Percentiles rank a stretch among this genome's conserved stretches.
phyloP scores from a whole-genome alignment of 164 flowering plant species.

The Euptelea pleiosperma region DNA sequence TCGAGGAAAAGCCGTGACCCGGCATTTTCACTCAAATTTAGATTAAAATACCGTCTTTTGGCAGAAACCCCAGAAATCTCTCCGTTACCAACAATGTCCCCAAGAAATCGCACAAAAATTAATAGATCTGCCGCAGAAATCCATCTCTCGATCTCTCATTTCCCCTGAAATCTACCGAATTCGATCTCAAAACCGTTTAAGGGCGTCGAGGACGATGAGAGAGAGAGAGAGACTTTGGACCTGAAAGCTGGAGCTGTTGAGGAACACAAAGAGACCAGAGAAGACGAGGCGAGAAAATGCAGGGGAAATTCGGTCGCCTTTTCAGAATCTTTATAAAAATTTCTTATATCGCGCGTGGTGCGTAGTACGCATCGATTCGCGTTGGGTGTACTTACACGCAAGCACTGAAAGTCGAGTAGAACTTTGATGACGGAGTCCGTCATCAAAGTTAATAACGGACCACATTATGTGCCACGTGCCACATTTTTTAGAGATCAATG shows the following conservation, averaged over 20 bases:
- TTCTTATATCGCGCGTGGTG: conserved; percentile 2
- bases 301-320: conserved; percentile 33
- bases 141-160: conserved; percentile 9
- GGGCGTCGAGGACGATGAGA: conserved; percentile 1
- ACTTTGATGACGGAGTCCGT: no score
- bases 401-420: not conserved
- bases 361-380: conserved; percentile 1
- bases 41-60: not conserved
- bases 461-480: no score
- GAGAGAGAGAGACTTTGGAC: conserved; percentile 10
- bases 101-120: not conserved
- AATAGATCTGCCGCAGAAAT: conserved; percentile 7
- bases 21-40: conserved; percentile 41
- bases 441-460: no score
- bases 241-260: no score
- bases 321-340: not conserved
- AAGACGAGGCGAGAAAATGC: conserved; percentile 25
- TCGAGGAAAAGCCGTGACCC: conserved; percentile 36
- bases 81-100: no score
- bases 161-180: not conserved
- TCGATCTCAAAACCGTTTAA: not conserved
- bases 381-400: not conserved
- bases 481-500: no score
- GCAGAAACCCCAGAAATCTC: conserved; percentile 22
- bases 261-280: no score